Base-by-base conservation (phyloP, 306 rosid species). In the Morella rubra region DNA sequence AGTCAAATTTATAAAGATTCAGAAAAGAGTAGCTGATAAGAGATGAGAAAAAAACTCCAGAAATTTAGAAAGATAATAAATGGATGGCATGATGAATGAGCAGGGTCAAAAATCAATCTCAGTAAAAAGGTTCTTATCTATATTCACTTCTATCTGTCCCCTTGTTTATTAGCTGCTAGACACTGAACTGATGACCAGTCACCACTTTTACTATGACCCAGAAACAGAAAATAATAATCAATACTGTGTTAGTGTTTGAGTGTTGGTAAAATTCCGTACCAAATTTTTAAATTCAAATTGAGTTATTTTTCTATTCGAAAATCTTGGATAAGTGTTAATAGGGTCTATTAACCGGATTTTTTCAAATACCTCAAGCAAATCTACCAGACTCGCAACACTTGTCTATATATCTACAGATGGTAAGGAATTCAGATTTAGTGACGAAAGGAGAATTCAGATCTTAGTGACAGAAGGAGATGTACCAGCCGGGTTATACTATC, bases 401-500 rank as follows among this genome's bases (percentile, higher is more conserved):
- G 20, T 27, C 32, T 52, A 11, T 20, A 58, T 2, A 20, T 22
- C 7, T 1, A 58, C 22, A 27, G 27, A 20, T 58, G 4, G 13
- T n/a, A 32, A 20, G 54, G 61, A 73, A 75, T 58, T 42, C 71
- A 66, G 77, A 80, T 85, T 56, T 47, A 56, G 4, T 68, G 24
- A 72, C n/a, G 70, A 52, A 13, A 8, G 37, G 8, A 19, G 24
- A 14, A 41, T 71, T 71, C 47, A 16, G 87, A 65, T 74, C 55
- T 19, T 32, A 42, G 41, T 40, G 22, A 66, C 91, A 82, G 84
- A 82, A 76, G 69, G 77, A 54, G 60, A 45, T 74, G 13, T 84
- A 95, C 99, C 98, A 95, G 86, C 40, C 97, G 88, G 61, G 98
- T 90, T 96, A 95, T 91, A 85, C 93, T 87, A 85, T 95, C 98